A percentile compares a stretch with the other conserved stretches of the same genome.
These are phyloP conservation scores for Neonectria neomacrospora DNA, from an alignment of 2,329 filamentous ascomycete genomes.

Conservation along the genomic window DNA sequence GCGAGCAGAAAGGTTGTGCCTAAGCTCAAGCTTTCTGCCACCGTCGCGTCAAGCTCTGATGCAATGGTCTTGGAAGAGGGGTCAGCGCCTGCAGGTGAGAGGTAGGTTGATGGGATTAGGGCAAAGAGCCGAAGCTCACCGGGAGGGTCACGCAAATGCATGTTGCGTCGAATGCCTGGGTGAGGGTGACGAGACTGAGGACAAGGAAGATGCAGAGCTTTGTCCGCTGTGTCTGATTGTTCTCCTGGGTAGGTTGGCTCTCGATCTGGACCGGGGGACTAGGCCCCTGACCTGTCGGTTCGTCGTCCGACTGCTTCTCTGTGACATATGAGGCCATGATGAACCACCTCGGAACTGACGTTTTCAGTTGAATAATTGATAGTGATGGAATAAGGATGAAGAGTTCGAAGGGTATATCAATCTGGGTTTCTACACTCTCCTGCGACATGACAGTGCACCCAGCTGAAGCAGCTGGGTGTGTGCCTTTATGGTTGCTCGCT, in stretches of 20 bases:
- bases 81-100: conserved; percentile 13
- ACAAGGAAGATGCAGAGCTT: conserved; percentile 36
- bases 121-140: conserved; percentile 21
- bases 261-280: not conserved
- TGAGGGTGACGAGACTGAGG: conserved; percentile 37
- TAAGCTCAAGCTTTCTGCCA: conserved; percentile 41
- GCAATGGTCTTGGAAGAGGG: conserved; percentile 34
- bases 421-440: not conserved
- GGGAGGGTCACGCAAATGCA: conserved; percentile 46
- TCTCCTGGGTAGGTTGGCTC: not conserved
- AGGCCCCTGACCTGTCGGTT: not conserved
- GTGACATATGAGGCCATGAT: not conserved
- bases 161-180: conserved; percentile 43
- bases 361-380: not conserved
- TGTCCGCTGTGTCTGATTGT: not conserved
- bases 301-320: not conserved
- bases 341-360: not conserved
- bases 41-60: conserved; percentile 40
- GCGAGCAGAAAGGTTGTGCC: conserved; percentile 77
- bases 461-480: not conserved
- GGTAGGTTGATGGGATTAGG: not conserved
- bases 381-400: not conserved
- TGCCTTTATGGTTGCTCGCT: not conserved
- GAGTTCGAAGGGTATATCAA: too few species aligned
- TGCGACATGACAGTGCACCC: not conserved